Conservation (phyloP, 345 rosid species). For the Citrus australasica region DNA sequence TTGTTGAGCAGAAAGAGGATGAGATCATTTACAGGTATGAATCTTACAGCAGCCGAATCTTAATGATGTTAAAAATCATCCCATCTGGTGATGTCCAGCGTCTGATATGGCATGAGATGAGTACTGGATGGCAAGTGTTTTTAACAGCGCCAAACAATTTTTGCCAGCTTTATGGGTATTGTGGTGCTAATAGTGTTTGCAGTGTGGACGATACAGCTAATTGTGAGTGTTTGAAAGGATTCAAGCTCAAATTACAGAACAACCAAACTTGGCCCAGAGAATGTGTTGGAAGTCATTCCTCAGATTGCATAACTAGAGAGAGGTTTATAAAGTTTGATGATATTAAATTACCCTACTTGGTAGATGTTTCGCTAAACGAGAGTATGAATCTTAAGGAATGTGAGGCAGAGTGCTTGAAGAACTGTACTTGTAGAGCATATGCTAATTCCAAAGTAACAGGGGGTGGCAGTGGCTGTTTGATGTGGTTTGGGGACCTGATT, state of each 20-base stretch:
- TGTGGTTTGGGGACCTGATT: constrained; percentile 4
- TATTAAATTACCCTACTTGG: not conserved
- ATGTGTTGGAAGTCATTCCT: not conserved
- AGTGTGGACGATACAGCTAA: not conserved
- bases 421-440: constrained; percentile 20
- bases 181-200: constrained; percentile 28
- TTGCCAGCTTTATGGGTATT: constrained; percentile 21
- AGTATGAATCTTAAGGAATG: constrained; percentile 11
- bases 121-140: not conserved
- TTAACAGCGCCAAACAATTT: constrained; percentile 8
- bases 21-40: constrained; percentile 21
- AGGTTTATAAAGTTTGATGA: constrained; percentile 22
- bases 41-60: constrained; percentile 1
- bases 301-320: constrained; percentile 14
- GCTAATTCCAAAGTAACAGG: constrained; percentile 14
- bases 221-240: constrained; percentile 20
- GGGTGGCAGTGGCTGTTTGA: not conserved
- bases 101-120: constrained; percentile 16
- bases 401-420: constrained; percentile 5
- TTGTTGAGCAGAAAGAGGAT: constrained; percentile 4
- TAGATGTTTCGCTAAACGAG: not conserved
- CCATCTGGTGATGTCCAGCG: constrained; percentile 16
- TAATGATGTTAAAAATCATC: constrained; percentile 18
- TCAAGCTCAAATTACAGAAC: not conserved
- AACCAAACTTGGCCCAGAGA: constrained; percentile 3